phyloP scores from a whole-genome alignment of 805 yeast genomes.

The Starmerella stigmatis region DNA sequence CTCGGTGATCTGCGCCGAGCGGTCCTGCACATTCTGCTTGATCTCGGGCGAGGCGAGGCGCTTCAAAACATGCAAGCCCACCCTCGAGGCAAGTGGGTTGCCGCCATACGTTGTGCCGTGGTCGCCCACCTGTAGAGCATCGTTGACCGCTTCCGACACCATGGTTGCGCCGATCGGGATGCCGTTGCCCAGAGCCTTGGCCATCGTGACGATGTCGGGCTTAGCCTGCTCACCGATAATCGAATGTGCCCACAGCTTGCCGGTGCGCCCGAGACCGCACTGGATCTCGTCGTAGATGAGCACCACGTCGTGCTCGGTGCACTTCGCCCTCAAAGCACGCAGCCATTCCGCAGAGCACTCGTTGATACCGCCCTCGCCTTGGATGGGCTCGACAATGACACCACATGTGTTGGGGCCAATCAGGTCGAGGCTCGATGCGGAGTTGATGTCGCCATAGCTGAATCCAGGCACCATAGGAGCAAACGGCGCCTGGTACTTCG shows the following conservation, averaged over 20 bases:
- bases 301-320: conserved; percentile 58
- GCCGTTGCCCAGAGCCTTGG: conserved; percentile 95
- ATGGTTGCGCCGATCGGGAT: conserved; percentile 92
- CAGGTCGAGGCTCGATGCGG: conserved; percentile 49
- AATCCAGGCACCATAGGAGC: conserved; percentile 89
- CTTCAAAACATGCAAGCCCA: conserved; percentile 66
- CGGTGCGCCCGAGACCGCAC: conserved; percentile 91
- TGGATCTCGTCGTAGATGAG: conserved; percentile 93
- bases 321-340: conserved; percentile 51
- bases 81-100: conserved; percentile 79
- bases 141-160: conserved; percentile 69
- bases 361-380: conserved; percentile 94
- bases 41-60: conserved; percentile 53
- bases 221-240: conserved; percentile 67
- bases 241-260: conserved; percentile 86
- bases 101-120: conserved; percentile 99
- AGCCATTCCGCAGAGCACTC: conserved; percentile 57
- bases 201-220: conserved; percentile 89
- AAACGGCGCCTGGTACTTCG: conserved; percentile 86
- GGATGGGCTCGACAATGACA: conserved; percentile 91
- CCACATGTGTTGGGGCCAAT: conserved; percentile 68
- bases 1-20: conserved; percentile 46
- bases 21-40: conserved; percentile 47
- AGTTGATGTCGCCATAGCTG: conserved; percentile 51
- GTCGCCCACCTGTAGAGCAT: conserved; percentile 72